Base-by-base conservation (phyloP, 345 rosid species). In the Lepidium aucheri region DNA sequence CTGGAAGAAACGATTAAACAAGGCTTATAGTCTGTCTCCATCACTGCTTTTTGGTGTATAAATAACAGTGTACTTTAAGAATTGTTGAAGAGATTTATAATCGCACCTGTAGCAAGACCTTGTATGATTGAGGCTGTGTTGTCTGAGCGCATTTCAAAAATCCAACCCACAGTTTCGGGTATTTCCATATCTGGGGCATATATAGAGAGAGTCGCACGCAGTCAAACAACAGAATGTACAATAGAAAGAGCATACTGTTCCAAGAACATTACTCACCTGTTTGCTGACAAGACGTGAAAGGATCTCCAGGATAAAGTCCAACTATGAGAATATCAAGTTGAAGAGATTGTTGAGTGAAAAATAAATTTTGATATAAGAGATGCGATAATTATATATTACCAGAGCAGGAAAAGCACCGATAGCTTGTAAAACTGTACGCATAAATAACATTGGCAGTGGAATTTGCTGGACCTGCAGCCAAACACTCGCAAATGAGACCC, bases 361-460 rank as follows among this genome's bases (percentile, higher is more conserved):
- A 1, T 9, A 59, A 43, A 43, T 18, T 26, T 55, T 16, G 61
- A 49, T 33, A 12, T 13, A 45, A 32, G 52, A 74, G 32, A 59
- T 63, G 44, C 5, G 24, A 62, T 10, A 15, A 55, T 54, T 58
- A 70, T 58, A 68, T 57, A 75, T 82, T 78, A 91, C 98, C 96
- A 91, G 75, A 33, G 87, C 96, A 47, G 99, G 99, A 79, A 85
- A 94, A 72, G 95, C 94, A 78, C 96, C 95, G 41, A 94, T 82
- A 65, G 99, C 89, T 80, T 94, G 97, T 76, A 94, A 80, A 42
- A 90, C 99, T 1, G 99, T 94, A 26, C 99, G 96, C 99, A 94
- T 94, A 85, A 94, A 94, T 75, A 94, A 80, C 72, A 94, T 81
- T 56, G 99, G 99, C 73, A 94, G 87, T 54, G 99, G 99, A 79